Evolutionary conservation across 2,329 filamentous ascomycete species (phyloP).

Genomic region (Bipolaris oryzae): DNA sequence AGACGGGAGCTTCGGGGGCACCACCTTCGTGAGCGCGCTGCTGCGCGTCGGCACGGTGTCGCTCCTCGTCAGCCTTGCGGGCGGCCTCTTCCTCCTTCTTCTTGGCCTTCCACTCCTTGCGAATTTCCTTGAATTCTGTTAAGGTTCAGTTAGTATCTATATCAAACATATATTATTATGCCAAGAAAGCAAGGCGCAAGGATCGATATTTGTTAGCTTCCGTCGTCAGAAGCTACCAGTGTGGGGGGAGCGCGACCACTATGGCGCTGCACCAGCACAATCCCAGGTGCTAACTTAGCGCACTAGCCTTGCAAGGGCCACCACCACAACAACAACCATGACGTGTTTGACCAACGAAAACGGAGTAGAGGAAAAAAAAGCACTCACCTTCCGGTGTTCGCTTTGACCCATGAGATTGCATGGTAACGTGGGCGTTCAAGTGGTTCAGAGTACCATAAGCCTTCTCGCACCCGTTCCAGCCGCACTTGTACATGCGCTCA

Average conservation of each 20-base stretch:
- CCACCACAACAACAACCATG: not conserved
- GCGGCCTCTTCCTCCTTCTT: conserved; percentile 97
- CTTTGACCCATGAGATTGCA: conserved; percentile 96
- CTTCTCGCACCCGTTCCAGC: conserved; percentile 98
- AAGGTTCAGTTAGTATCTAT: conserved; percentile 47
- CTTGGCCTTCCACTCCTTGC: conserved; percentile 98
- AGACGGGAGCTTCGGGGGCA: conserved; percentile 53
- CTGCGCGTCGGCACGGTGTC: conserved; percentile 69
- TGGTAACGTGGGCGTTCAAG: conserved; percentile 96
- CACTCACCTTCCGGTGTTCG: conserved; percentile 92
- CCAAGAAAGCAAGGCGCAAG: conserved; percentile 48
- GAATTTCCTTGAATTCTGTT: conserved; percentile 96
- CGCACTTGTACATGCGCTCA: conserved; percentile 99
- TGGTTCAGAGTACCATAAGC: conserved; percentile 98
- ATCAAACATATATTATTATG: conserved; percentile 29
- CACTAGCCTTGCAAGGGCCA: conserved; percentile 34
- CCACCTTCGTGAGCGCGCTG: conserved; percentile 59
- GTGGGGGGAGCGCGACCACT: conserved; percentile 60
- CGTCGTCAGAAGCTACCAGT: conserved; percentile 51
- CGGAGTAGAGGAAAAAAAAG: conserved; percentile 11
- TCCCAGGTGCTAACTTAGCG: conserved; percentile 43
- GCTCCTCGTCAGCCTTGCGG: conserved; percentile 89
- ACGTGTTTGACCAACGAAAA: not conserved
- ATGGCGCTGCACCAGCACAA: conserved; percentile 56
- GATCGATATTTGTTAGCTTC: conserved; percentile 52